Evolutionary conservation across 768 basidiomycete genomes (phyloP).

Genomic region (Lentinula raphanica): DNA sequence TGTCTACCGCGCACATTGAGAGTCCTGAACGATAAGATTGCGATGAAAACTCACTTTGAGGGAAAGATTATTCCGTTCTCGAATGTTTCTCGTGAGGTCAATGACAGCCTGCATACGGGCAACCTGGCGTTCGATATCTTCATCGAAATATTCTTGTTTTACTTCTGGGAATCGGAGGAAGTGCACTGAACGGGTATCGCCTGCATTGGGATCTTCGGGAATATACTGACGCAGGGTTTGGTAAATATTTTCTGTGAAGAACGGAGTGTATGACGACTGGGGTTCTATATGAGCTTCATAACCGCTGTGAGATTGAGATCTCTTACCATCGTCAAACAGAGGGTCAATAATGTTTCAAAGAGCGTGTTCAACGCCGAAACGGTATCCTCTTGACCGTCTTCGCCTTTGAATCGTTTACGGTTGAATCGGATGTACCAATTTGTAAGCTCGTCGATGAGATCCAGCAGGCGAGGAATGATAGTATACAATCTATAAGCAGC

Average conservation of each 20-base stretch:
- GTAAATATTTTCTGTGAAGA: conserved; percentile 95
- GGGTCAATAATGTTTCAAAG: conserved; percentile 90
- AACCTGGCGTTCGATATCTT: conserved; percentile 89
- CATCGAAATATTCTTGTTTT: conserved; percentile 93
- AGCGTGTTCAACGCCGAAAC: conserved; percentile 86
- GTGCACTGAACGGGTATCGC: conserved; percentile 89
- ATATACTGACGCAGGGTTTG: conserved; percentile 85
- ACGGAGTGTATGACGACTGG: conserved; percentile 93
- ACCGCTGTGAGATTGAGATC: not conserved
- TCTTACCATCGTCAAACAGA: conserved; percentile 91
- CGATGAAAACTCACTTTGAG: conserved; percentile 63
- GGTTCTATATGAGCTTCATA: conserved; percentile 1
- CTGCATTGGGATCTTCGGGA: conserved; percentile 62
- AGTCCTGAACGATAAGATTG: not conserved
- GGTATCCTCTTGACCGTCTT: conserved; percentile 87
- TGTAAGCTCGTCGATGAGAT: conserved; percentile 92
- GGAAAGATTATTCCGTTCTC: conserved; percentile 81
- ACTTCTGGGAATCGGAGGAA: conserved; percentile 92
- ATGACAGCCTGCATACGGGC: conserved; percentile 94
- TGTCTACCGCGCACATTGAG: conserved; percentile 47
- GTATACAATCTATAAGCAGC: conserved; percentile 95
- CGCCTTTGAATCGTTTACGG: conserved; percentile 90
- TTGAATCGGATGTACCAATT: conserved; percentile 99
- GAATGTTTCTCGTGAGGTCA: conserved; percentile 81
- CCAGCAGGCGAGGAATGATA: conserved; percentile 89